These are phyloP conservation scores for Aspergillus novoparasiticus DNA, from an alignment of 2,329 filamentous ascomycete genomes.

Conservation along the genomic window DNA sequence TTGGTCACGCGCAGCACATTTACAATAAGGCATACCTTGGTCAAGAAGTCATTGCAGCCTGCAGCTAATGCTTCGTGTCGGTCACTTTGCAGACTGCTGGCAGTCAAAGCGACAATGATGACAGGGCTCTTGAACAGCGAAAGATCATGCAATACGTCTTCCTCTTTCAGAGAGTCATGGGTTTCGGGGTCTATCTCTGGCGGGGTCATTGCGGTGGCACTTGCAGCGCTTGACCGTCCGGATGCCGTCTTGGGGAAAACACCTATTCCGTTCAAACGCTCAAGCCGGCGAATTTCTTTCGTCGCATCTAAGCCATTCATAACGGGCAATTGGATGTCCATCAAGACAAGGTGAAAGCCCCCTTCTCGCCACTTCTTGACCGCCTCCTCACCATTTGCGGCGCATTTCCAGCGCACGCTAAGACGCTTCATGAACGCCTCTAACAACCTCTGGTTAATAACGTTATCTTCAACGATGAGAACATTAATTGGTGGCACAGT, in stretches of 20 bases:
- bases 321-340: conserved; percentile 97
- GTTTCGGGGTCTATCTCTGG: conserved; percentile 23
- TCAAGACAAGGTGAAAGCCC: conserved; percentile 92
- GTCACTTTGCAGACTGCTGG: conserved; percentile 91
- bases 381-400: conserved; percentile 90
- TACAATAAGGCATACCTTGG: conserved; percentile 68
- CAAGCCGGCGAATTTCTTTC: conserved; percentile 86
- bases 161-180: conserved; percentile 32
- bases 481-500: conserved; percentile 95
- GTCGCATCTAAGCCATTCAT: conserved; percentile 97
- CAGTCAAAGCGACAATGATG: conserved; percentile 95
- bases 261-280: conserved; percentile 88
- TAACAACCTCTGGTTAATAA: conserved; percentile 91
- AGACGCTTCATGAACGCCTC: conserved; percentile 95
- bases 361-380: conserved; percentile 90
- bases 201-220: conserved; percentile 22
- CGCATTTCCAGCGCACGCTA: conserved; percentile 96
- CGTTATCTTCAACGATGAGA: conserved; percentile 96
- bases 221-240: conserved; percentile 51
- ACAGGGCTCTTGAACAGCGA: conserved; percentile 89
- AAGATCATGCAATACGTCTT: conserved; percentile 40
- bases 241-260: conserved; percentile 75
- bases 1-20: neutral
- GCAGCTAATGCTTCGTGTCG: conserved; percentile 91
- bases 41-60: conserved; percentile 97